Conservation (phyloP, 306 rosid species). For the Quercus dentata region DNA sequence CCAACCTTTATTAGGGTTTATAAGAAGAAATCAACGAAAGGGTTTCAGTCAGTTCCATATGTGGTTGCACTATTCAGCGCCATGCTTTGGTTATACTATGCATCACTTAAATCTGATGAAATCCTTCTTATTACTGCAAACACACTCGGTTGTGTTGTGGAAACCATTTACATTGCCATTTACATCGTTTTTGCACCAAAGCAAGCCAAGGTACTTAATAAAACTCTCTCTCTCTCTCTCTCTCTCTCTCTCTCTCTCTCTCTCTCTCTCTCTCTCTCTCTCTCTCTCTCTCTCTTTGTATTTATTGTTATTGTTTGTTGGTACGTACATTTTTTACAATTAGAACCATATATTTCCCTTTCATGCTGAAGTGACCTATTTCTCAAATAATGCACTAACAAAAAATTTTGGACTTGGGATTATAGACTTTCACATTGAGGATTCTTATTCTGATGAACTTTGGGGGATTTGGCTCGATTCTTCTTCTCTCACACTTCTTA, state of each 20-base stretch:
- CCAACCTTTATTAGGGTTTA: constrained; percentile 64
- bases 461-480: constrained; percentile 63
- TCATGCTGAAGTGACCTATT: neutral
- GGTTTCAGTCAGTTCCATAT: constrained; percentile 84
- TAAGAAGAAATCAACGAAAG: constrained; percentile 94
- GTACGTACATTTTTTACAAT: too few relatives aligned
- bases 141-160: constrained; percentile 65
- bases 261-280: neutral
- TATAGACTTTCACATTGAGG: constrained; percentile 65
- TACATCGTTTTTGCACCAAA: constrained; percentile 67
- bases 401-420: neutral
- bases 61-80: constrained; percentile 88
- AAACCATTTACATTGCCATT: constrained; percentile 70
- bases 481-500: constrained; percentile 63
- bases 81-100: constrained; percentile 93
- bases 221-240: neutral
- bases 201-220: constrained; percentile 51
- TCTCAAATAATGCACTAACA: neutral
- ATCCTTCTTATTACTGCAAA: constrained; percentile 79
- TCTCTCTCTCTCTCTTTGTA: neutral
- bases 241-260: too few relatives aligned
- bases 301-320: neutral
- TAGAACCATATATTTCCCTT: too few relatives aligned
- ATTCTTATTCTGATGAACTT: constrained; percentile 57
- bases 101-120: constrained; percentile 61